Percentiles rank a stretch among this genome's conserved stretches.
Conservation (phyloP, 1,284 basidiomycete species). For the Clitocybe nebularis region DNA sequence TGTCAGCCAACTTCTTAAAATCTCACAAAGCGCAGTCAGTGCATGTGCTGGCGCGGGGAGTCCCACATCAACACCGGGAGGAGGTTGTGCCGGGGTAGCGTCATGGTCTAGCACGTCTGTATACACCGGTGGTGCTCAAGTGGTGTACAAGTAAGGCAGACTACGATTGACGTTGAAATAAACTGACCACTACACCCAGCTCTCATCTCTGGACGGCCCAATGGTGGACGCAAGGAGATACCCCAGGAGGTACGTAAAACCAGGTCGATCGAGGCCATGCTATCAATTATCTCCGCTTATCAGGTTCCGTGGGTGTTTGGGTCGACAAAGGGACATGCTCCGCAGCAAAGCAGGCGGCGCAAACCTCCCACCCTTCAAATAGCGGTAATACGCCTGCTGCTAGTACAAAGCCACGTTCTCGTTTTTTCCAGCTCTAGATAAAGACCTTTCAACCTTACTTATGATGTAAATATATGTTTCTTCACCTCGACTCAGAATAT, state of each 20-base stretch:
- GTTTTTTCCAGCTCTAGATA: constrained; percentile 21
- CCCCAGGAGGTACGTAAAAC: constrained; percentile 44
- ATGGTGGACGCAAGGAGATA: constrained; percentile 61
- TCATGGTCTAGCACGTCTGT: constrained; percentile 46
- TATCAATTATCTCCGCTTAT: background rate
- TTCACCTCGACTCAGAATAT: too few relatives aligned
- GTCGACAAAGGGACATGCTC: constrained; percentile 50
- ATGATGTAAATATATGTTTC: too few relatives aligned
- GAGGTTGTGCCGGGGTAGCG: constrained; percentile 44
- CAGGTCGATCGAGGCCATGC: background rate
- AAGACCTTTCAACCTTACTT: too few relatives aligned
- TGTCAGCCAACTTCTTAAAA: background rate
- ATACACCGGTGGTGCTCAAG: constrained; percentile 49
- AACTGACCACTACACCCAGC: constrained; percentile 24
- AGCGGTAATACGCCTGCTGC: constrained; percentile 9
- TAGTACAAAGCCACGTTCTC: constrained; percentile 15
- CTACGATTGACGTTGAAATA: constrained; percentile 2
- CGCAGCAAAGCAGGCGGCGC: constrained; percentile 12
- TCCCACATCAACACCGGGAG: constrained; percentile 26
- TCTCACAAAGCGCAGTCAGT: constrained; percentile 39
- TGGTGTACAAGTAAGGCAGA: constrained; percentile 43
- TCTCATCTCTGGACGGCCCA: constrained; percentile 59
- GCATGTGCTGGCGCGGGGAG: constrained; percentile 41
- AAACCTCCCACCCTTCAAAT: constrained; percentile 13
- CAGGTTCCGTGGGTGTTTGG: constrained; percentile 50